Conservation (phyloP, 495 filamentous ascomycete species). For the Apiosordaria backusii region DNA sequence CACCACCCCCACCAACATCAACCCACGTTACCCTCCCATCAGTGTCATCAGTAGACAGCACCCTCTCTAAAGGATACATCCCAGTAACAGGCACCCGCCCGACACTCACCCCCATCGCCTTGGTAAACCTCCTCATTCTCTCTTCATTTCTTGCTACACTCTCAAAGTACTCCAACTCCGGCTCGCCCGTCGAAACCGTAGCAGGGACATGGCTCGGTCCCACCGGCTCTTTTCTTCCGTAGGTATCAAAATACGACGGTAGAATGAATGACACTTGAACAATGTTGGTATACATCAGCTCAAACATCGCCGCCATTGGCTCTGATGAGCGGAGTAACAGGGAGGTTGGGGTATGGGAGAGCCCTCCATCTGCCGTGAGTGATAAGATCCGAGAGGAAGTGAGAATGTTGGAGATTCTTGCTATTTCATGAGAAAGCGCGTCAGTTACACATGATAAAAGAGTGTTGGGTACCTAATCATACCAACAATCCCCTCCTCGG, state of each 20-base stretch:
- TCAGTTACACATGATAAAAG: too few relatives aligned
- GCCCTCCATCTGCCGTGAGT: not conserved
- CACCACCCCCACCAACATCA: conserved; percentile 41
- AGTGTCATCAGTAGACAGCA: conserved; percentile 18
- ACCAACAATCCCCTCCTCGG: not conserved
- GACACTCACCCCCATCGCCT: conserved; percentile 27
- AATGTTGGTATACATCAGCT: conserved; percentile 53
- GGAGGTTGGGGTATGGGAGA: conserved; percentile 34
- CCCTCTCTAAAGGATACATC: conserved; percentile 30
- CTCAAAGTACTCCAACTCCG: conserved; percentile 26
- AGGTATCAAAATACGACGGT: conserved; percentile 33
- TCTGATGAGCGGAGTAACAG: conserved; percentile 20
- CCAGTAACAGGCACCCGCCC: conserved; percentile 31
- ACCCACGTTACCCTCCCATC: conserved; percentile 28
- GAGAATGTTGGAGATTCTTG: conserved; percentile 30
- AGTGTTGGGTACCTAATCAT: too few relatives aligned
- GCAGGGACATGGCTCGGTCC: conserved; percentile 29
- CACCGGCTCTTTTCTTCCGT: conserved; percentile 31
- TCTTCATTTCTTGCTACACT: conserved; percentile 25
- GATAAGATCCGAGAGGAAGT: conserved; percentile 17
- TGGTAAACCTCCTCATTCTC: conserved; percentile 24
- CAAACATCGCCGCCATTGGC: conserved; percentile 39
- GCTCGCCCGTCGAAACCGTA: conserved; percentile 24
- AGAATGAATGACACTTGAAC: conserved; percentile 24
- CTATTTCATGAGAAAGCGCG: too few relatives aligned